Conservation (phyloP, 1,139 yeast species). For the Diutina ranongensis region DNA sequence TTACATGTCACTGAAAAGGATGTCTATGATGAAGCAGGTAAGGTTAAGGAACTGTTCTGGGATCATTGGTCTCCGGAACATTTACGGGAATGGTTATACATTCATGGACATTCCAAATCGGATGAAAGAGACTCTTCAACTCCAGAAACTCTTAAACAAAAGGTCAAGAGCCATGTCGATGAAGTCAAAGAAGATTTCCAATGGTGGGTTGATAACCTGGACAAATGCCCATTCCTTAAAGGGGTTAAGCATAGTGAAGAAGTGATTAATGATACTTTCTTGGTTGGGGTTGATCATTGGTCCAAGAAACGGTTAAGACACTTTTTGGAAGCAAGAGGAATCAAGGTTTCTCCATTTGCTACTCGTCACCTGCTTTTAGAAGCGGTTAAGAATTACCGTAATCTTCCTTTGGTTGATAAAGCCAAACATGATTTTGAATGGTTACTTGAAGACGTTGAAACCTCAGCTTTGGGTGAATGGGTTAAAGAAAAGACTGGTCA, state of each 20-base stretch:
- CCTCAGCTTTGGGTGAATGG: slow-evolving; percentile 17
- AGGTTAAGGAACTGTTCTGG: slow-evolving; percentile 31
- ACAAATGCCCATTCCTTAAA: slow-evolving; percentile 13
- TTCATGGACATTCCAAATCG: slow-evolving; percentile 18
- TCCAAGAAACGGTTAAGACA: slow-evolving; percentile 36
- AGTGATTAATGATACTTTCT: slow-evolving; percentile 32
- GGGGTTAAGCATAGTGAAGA: slow-evolving; percentile 15
- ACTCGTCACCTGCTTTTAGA: slow-evolving; percentile 35
- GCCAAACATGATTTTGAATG: slow-evolving; percentile 10
- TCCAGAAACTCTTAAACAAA: slow-evolving; percentile 12
- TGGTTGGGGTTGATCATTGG: slow-evolving; percentile 36
- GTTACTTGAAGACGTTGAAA: slow-evolving; percentile 15
- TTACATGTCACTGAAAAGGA: slow-evolving; percentile 23
- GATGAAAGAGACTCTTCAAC: slow-evolving; percentile 14
- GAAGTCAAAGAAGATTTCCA: slow-evolving; percentile 34
- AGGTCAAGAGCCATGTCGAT: slow-evolving; percentile 13
- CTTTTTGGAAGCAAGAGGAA: slow-evolving; percentile 41
- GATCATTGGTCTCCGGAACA: slow-evolving; percentile 26
- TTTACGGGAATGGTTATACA: slow-evolving; percentile 21
- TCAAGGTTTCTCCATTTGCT: slow-evolving; percentile 32
- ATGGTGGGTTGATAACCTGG: slow-evolving; percentile 21
- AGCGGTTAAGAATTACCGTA: slow-evolving; percentile 34
- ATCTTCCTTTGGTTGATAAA: slow-evolving; percentile 13
- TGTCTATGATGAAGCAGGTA: slow-evolving; percentile 28
- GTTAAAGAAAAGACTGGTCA: slow-evolving; percentile 15